Evolutionary conservation across 306 rosid genomes (phyloP).

Genomic region (Carpinus fangiana): DNA sequence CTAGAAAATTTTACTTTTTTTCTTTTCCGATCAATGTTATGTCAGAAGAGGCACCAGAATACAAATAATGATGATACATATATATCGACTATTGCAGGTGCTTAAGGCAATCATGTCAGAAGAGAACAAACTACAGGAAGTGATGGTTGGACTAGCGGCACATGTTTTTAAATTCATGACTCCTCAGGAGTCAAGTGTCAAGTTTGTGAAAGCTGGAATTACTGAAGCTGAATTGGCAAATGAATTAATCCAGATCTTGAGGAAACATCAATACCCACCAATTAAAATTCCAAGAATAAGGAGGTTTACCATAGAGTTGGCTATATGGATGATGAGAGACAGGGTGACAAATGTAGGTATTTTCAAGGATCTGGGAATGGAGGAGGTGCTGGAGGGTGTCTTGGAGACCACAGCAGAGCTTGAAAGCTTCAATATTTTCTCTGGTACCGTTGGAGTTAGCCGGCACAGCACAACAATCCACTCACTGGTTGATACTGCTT

Average conservation of each 20-base stretch:
- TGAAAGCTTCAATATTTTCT: slow-evolving; percentile 92
- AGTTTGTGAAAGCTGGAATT: slow-evolving; percentile 57
- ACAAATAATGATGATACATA: background rate
- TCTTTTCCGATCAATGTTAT: background rate
- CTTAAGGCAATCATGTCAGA: slow-evolving; percentile 63
- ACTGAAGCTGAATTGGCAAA: slow-evolving; percentile 59
- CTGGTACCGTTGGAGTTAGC: slow-evolving; percentile 84
- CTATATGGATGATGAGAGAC: slow-evolving; percentile 91
- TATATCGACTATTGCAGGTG: slow-evolving; percentile 38
- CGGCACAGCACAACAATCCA: slow-evolving; percentile 72
- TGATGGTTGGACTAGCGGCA: slow-evolving; percentile 88
- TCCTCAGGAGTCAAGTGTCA: slow-evolving; percentile 57
- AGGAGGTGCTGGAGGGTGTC: slow-evolving; percentile 63
- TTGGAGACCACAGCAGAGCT: slow-evolving; percentile 93
- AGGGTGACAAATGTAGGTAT: slow-evolving; percentile 42
- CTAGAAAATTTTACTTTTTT: background rate
- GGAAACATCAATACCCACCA: slow-evolving; percentile 60
- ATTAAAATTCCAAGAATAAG: slow-evolving; percentile 80
- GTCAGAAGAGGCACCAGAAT: slow-evolving; percentile 2
- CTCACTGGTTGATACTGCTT: slow-evolving; percentile 73
- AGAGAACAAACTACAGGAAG: slow-evolving; percentile 85
- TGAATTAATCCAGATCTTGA: slow-evolving; percentile 58
- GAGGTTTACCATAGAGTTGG: slow-evolving; percentile 76
- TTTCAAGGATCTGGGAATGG: slow-evolving; percentile 59
- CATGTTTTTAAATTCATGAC: slow-evolving; percentile 63